Evolutionary conservation across 2,329 filamentous ascomycete species (phyloP), one percentile per base, ranked within the genome.

Genomic region (Exophiala mesophila): DNA sequence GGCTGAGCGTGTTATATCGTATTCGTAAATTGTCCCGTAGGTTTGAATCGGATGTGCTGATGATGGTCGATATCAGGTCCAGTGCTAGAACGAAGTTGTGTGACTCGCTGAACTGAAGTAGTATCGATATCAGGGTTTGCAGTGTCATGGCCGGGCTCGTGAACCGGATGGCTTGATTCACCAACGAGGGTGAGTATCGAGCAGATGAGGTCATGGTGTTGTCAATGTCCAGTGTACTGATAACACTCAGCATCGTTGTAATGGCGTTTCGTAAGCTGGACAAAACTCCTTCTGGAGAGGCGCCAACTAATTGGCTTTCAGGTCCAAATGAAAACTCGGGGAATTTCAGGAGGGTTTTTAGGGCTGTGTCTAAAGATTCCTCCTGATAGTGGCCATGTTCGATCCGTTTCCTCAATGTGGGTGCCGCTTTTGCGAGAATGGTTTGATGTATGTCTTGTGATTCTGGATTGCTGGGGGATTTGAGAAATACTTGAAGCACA

Each of bases 361-460:
- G 24, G 4, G 34, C 36, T 4, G 39, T 18, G 12, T 32, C 38
- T 19, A 48, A 28, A 6, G 39, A 43, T n/a, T n/a, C 33, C 16
- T 46, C 36, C 23, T 48, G 39, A n/a, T 35, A 12, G 15, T 44
- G 35, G 3, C 17, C n/a, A 18, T 39, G 17, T 16, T 38, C 21
- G 23, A 51, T 36, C 21, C 21, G 36, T 15, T 36, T 31, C 18
- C 31, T 21, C 8, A 51, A 39, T 9, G 29, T 20, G 6, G 45
- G 32, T 18, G 39, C 48, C 68, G 66, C 69, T 47, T 80, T 77
- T 7, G 68, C 70, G 7, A 82, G 58, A 32, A 83, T 76, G 0
- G 75, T 77, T 23, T 67, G 67, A 54, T 82, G 78, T 63, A 81
- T 80, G 13, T 73, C 70, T 53, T 74, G 71, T 16, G 76, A 77